Evolutionary conservation across 2,329 filamentous ascomycete species (phyloP).

Genomic region (Colletotrichum camelliae): DNA sequence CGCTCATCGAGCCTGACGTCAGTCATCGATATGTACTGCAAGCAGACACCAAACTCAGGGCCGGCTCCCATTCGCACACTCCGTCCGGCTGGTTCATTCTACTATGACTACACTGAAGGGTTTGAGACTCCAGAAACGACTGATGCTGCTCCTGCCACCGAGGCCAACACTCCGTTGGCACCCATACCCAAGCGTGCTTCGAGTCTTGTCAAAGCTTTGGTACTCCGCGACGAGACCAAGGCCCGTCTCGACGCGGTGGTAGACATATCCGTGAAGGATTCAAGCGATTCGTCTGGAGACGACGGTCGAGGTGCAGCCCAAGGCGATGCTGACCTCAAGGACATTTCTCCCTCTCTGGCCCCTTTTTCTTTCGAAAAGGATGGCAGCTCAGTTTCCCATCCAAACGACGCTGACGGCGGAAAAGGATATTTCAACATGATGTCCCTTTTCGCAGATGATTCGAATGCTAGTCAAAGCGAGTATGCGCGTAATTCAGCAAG

Average conservation of each 20-base stretch:
- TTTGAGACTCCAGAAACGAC: constrained; percentile 42
- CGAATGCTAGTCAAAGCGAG: background rate
- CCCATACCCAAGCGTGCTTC: constrained; percentile 34
- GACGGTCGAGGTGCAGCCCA: background rate
- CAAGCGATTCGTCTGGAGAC: constrained; percentile 15
- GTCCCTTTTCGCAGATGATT: background rate
- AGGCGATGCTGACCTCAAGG: background rate
- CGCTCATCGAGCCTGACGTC: constrained; percentile 57
- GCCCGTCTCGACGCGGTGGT: constrained; percentile 18
- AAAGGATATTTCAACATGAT: background rate
- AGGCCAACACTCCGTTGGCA: constrained; percentile 29
- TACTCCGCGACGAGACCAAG: constrained; percentile 29
- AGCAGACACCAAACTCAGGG: constrained; percentile 27
- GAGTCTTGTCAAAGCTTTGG: constrained; percentile 27
- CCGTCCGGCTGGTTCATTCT: constrained; percentile 42
- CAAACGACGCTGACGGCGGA: too few species aligned
- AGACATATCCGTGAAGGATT: constrained; percentile 21
- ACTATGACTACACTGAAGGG: constrained; percentile 60
- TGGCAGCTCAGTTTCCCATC: background rate
- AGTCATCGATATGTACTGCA: constrained; percentile 53
- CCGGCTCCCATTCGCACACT: constrained; percentile 28
- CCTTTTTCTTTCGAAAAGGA: background rate
- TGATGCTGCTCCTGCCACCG: background rate
- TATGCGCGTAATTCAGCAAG: background rate
- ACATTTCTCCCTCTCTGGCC: background rate